phyloP scores from a whole-genome alignment of 2,329 filamentous ascomycete species.

The Epichloe baconii region DNA sequence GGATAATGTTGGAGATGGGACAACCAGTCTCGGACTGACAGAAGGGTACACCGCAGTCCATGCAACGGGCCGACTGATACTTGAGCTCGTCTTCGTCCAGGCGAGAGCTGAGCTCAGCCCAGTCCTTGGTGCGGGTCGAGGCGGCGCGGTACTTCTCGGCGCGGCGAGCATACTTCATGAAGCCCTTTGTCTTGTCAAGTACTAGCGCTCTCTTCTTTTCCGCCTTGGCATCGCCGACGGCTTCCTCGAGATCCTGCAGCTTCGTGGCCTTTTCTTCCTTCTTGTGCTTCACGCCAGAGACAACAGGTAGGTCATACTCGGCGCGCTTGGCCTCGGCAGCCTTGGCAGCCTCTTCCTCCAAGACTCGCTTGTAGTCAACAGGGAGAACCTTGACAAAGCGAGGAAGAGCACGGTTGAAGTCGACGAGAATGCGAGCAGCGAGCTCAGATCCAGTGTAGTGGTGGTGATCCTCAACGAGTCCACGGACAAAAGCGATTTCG shows the following conservation, averaged over 20 bases:
- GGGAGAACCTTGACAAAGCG: constrained; percentile 91
- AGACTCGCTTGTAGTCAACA: constrained; percentile 89
- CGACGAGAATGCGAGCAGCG: constrained; percentile 82
- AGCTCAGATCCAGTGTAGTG: constrained; percentile 96
- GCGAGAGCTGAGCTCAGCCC: constrained; percentile 79
- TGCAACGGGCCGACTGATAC: constrained; percentile 91
- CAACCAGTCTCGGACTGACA: constrained; percentile 94
- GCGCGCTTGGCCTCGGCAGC: constrained; percentile 73
- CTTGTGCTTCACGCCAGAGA: constrained; percentile 51
- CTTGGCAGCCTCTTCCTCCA: constrained; percentile 75
- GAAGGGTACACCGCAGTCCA: constrained; percentile 98
- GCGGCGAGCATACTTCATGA: constrained; percentile 93
- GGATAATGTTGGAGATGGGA: constrained; percentile 94
- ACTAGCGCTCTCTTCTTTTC: constrained; percentile 87
- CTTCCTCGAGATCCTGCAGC: constrained; percentile 80
- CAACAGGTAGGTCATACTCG: constrained; percentile 66
- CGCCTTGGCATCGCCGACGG: constrained; percentile 65
- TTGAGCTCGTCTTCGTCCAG: constrained; percentile 91
- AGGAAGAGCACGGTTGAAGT: constrained; percentile 82
- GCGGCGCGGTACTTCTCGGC: constrained; percentile 85
- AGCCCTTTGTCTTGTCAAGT: constrained; percentile 93
- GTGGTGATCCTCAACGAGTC: constrained; percentile 90
- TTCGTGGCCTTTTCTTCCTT: constrained; percentile 58
- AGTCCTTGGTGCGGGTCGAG: constrained; percentile 78
- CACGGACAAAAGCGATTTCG: constrained; percentile 82